Conservation (phyloP, 2,329 filamentous ascomycete species). For the Rhynchosporium graminicola region DNA sequence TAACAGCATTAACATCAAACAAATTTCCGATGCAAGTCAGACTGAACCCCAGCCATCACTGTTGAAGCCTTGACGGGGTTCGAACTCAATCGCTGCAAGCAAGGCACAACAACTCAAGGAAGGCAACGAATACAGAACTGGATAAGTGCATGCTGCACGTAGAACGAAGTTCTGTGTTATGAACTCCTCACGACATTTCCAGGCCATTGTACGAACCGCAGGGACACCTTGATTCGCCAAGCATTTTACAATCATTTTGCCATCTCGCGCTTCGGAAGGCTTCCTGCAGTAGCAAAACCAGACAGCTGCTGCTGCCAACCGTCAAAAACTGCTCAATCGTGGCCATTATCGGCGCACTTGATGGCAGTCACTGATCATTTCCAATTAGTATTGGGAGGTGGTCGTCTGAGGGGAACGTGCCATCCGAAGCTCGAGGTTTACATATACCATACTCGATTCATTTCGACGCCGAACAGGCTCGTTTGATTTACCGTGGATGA, state of each 20-base stretch:
- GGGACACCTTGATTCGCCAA: conserved; percentile 1
- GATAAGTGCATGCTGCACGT: conserved; percentile 5
- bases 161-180: conserved; percentile 1
- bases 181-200: conserved; percentile 1
- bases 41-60: background rate
- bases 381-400: background rate
- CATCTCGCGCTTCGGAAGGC: background rate
- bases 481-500: conserved; percentile 31
- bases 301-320: conserved; percentile 18
- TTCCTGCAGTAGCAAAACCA: conserved; percentile 10
- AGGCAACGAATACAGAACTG: background rate
- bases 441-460: background rate
- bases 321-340: conserved; percentile 12
- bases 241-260: background rate
- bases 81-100: background rate
- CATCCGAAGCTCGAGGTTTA: conserved; percentile 23
- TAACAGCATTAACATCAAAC: no score
- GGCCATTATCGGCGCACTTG: conserved; percentile 13
- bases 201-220: conserved; percentile 4
- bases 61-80: conserved; percentile 4
- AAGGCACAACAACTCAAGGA: background rate
- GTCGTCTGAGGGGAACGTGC: conserved; percentile 21
- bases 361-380: conserved; percentile 13
- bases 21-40: conserved; percentile 12
- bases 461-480: conserved; percentile 24